Conservation (phyloP, 345 rosid species). For the Kernera saxatilis region DNA sequence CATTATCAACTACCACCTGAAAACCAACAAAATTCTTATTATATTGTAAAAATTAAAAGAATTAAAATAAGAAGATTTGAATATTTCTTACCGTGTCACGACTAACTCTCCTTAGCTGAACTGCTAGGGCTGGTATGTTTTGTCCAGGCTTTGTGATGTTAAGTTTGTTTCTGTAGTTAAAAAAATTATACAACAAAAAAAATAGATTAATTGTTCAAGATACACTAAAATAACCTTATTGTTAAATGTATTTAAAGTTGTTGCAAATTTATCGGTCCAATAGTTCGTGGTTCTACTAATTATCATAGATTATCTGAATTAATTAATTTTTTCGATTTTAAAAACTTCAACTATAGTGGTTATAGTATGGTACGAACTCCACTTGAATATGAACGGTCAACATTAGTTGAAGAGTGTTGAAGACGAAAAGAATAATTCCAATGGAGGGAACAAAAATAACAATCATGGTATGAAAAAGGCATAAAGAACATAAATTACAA, state of each 20-base stretch:
- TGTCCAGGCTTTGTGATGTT: slow-evolving; percentile 28
- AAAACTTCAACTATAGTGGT: not conserved
- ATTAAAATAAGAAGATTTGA: not conserved
- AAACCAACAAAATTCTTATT: slow-evolving; percentile 3
- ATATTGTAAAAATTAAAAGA: not conserved
- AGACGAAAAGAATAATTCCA: slow-evolving; percentile 24
- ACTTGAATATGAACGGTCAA: slow-evolving; percentile 3
- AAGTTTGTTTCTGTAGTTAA: slow-evolving; percentile 7
- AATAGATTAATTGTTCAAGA: not conserved
- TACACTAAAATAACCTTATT: too few species aligned
- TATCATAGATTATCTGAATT: not conserved
- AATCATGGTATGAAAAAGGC: slow-evolving; percentile 9
- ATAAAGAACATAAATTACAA: slow-evolving; percentile 3
- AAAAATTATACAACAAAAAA: not conserved
- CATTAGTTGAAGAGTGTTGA: slow-evolving; percentile 12
- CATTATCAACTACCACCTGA: slow-evolving; percentile 75
- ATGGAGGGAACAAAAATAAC: not conserved
- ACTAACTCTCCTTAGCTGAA: slow-evolving; percentile 26
- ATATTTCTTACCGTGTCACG: slow-evolving; percentile 11
- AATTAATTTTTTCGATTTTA: not conserved
- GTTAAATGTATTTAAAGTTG: not conserved
- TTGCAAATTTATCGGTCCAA: not conserved
- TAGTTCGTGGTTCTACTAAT: not conserved
- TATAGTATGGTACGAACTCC: slow-evolving; percentile 13
- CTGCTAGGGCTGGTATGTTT: slow-evolving; percentile 2